Percentiles rank a stretch among this genome's conserved stretches.
Evolutionary conservation across 2,329 filamentous ascomycete genomes (phyloP).

Genomic region (Aureobasidium sp.): DNA sequence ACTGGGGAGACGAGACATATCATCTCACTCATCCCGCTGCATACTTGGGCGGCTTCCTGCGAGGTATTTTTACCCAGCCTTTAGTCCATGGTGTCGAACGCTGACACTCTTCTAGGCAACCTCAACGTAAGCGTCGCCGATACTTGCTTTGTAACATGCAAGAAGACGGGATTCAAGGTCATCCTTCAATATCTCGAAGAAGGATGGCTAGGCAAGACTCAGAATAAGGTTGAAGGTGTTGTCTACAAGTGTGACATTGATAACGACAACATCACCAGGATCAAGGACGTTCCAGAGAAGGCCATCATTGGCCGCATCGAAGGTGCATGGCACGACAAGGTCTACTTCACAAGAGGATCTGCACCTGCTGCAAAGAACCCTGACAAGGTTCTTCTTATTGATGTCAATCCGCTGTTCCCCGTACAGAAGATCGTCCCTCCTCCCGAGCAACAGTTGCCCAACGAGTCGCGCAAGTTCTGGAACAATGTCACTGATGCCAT

Average conservation of each 20-base stretch:
- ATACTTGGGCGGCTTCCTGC: constrained; percentile 77
- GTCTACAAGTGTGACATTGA: constrained; percentile 75
- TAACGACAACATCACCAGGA: constrained; percentile 69
- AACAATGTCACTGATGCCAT: constrained; percentile 81
- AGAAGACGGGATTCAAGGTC: constrained; percentile 83
- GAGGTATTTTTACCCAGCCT: constrained; percentile 43
- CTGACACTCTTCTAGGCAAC: constrained; percentile 43
- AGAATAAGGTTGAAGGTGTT: constrained; percentile 86
- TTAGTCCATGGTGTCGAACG: background rate
- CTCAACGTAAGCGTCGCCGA: constrained; percentile 87
- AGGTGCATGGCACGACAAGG: constrained; percentile 74
- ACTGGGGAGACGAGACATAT: constrained; percentile 80
- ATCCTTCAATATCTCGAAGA: constrained; percentile 92
- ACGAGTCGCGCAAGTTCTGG: constrained; percentile 89
- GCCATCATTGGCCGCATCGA: constrained; percentile 77
- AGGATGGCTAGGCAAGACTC: constrained; percentile 84
- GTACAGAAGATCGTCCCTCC: constrained; percentile 75
- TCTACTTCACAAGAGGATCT: constrained; percentile 52
- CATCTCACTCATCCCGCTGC: constrained; percentile 93
- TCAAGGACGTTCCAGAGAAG: constrained; percentile 80
- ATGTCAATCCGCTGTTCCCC: constrained; percentile 76
- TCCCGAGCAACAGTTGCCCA: constrained; percentile 67
- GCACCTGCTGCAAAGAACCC: constrained; percentile 41
- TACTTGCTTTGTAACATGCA: constrained; percentile 78
- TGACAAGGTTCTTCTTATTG: constrained; percentile 67